phyloP scores from a whole-genome alignment of 2,329 filamentous ascomycete genomes.

The Dothidotthia symphoricarpi region DNA sequence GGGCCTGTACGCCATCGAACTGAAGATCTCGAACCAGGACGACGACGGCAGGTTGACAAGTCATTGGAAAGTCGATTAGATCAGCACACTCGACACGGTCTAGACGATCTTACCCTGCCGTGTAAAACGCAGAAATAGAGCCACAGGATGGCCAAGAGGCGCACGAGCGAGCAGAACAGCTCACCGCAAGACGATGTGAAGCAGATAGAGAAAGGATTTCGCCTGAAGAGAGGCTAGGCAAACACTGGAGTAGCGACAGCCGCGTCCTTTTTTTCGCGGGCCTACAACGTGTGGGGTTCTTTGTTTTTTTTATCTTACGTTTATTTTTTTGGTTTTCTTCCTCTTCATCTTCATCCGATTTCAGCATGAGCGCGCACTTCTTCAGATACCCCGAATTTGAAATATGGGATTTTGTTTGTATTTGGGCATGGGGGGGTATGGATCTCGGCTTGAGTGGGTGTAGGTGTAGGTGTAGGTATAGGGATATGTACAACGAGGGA shows the following conservation, averaged over 20 bases:
- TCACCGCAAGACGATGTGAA: not conserved
- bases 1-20: conserved; percentile 83
- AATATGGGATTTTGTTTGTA: conserved; percentile 2
- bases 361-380: conserved; percentile 13
- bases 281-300: too few relatives aligned
- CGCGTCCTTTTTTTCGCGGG: too few relatives aligned
- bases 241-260: too few relatives aligned
- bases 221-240: too few relatives aligned
- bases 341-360: not conserved
- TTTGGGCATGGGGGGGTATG: not conserved
- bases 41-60: conserved; percentile 68
- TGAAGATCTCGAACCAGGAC: conserved; percentile 82
- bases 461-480: too few relatives aligned
- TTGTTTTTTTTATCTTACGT: not conserved
- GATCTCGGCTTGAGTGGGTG: too few relatives aligned
- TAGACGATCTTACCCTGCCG: too few relatives aligned
- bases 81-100: not conserved
- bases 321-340: conserved; percentile 3
- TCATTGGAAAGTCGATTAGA: conserved; percentile 89
- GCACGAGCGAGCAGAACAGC: not conserved
- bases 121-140: too few relatives aligned
- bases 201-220: too few relatives aligned
- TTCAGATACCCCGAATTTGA: conserved; percentile 31
- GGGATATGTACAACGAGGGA: too few relatives aligned
- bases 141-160: not conserved